Conservation (phyloP, 1,139 yeast species). For the Sugiyamaella neomexicana region DNA sequence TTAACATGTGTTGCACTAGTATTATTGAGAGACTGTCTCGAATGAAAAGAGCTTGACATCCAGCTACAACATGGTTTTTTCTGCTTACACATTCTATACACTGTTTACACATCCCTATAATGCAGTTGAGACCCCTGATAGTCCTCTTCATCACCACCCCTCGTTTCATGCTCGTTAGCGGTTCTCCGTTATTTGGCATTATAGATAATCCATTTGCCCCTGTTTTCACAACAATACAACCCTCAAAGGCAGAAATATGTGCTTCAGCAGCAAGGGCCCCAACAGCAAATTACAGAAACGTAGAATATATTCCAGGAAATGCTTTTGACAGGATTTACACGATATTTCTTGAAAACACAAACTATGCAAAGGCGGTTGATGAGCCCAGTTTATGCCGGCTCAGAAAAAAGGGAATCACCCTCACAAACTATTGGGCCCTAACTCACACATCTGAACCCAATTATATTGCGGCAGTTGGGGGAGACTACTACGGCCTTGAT, state of each 20-base stretch:
- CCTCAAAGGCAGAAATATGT: constrained; percentile 42
- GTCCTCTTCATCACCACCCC: background rate
- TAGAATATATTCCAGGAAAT: constrained; percentile 43
- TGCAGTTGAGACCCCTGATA: background rate
- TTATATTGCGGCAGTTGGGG: constrained; percentile 49
- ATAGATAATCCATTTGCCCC: constrained; percentile 34
- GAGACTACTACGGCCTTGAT: constrained; percentile 50
- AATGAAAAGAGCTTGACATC: too few species aligned
- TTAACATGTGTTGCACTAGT: background rate
- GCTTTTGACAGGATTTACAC: constrained; percentile 47
- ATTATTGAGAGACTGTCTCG: too few species aligned
- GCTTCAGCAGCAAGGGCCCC: constrained; percentile 45
- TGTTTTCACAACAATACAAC: constrained; percentile 38
- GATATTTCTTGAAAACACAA: constrained; percentile 53
- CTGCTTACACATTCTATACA: too few species aligned
- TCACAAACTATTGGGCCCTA: constrained; percentile 51
- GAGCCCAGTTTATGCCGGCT: constrained; percentile 45
- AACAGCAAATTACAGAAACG: constrained; percentile 39
- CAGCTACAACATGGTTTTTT: too few species aligned
- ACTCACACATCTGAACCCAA: constrained; percentile 56
- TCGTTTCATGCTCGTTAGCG: background rate
- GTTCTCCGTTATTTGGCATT: constrained; percentile 20
- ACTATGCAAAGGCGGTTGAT: constrained; percentile 49
- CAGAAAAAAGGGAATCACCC: constrained; percentile 45
- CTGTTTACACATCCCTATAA: background rate